These are phyloP conservation scores for Tetradesmus obliquus DNA, from an alignment of 139 green algal species.

Conservation along the genomic window DNA sequence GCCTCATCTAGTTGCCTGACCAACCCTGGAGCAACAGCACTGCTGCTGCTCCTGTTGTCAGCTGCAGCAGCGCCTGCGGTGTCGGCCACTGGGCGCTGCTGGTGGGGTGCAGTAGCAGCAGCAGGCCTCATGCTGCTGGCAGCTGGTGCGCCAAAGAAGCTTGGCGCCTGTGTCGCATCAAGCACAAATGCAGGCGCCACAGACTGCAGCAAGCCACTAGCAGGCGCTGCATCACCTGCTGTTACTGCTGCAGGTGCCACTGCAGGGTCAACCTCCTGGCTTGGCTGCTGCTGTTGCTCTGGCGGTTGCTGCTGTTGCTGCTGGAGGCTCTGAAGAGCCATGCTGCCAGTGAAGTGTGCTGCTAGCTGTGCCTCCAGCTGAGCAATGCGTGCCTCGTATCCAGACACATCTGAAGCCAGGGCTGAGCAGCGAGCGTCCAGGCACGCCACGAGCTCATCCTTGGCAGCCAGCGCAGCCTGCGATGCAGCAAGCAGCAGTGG, in stretches of 20 bases:
- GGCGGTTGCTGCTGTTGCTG: not conserved
- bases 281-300: not conserved
- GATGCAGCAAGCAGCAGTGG: conserved; percentile 39
- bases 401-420: conserved; percentile 9
- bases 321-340: not conserved
- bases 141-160: conserved; percentile 34
- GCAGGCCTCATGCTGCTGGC: not conserved
- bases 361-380: conserved; percentile 48
- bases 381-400: conserved; percentile 53
- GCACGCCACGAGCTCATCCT: conserved; percentile 58
- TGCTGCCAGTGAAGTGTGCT: conserved; percentile 2
- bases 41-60: not conserved
- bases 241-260: conserved; percentile 1
- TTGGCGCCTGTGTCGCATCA: conserved; percentile 16
- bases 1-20: not conserved
- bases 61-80: not conserved
- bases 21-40: not conserved
- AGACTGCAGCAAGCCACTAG: not conserved
- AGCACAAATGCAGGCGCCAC: conserved; percentile 24
- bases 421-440: conserved; percentile 47
- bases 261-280: not conserved
- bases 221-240: not conserved
- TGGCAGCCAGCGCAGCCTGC: conserved; percentile 67
- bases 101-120: not conserved
- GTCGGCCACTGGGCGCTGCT: not conserved